A percentile compares a stretch with the other conserved stretches of the same genome.
These are phyloP conservation scores for Ogataea ramenticola DNA, from an alignment of 805 yeast genomes.

Conservation along the genomic window DNA sequence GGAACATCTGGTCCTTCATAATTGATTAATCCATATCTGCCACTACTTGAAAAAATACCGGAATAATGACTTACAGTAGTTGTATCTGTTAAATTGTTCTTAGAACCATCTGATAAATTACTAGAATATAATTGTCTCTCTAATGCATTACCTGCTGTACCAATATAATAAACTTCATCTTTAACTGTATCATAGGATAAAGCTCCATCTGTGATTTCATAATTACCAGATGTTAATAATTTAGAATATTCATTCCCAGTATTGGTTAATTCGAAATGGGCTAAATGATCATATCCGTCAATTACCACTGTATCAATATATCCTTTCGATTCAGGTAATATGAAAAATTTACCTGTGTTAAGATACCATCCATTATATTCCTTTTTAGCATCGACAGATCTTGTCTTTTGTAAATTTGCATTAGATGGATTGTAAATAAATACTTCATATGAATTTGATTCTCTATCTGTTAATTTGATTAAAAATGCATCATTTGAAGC, in stretches of 20 bases:
- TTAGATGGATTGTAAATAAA: slow-evolving; percentile 33
- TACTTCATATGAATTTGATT: slow-evolving; percentile 47
- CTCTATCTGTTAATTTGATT: slow-evolving; percentile 56
- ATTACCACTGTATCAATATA: slow-evolving; percentile 56
- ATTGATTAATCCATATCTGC: slow-evolving; percentile 40
- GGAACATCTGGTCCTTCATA: slow-evolving; percentile 47
- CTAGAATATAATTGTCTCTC: slow-evolving; percentile 55
- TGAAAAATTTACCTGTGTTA: slow-evolving; percentile 28
- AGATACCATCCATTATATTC: slow-evolving; percentile 54
- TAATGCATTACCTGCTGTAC: slow-evolving; percentile 48
- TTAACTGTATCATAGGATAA: slow-evolving; percentile 39
- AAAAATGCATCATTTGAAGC: slow-evolving; percentile 39
- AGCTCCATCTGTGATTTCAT: slow-evolving; percentile 46
- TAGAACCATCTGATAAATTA: slow-evolving; percentile 24
- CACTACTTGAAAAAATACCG: slow-evolving; percentile 48
- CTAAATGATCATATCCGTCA: slow-evolving; percentile 56
- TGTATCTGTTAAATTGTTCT: slow-evolving; percentile 22
- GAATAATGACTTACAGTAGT: slow-evolving; percentile 38
- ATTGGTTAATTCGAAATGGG: slow-evolving; percentile 43
- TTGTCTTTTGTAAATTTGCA: no score
- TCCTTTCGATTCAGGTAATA: slow-evolving; percentile 38
- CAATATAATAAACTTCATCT: slow-evolving; percentile 44
- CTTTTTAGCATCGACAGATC: no score
- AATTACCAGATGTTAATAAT: slow-evolving; percentile 37
- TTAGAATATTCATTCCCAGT: slow-evolving; percentile 32